phyloP scores from a whole-genome alignment of 305 asterid genomes.

The Rubia peregrina region DNA sequence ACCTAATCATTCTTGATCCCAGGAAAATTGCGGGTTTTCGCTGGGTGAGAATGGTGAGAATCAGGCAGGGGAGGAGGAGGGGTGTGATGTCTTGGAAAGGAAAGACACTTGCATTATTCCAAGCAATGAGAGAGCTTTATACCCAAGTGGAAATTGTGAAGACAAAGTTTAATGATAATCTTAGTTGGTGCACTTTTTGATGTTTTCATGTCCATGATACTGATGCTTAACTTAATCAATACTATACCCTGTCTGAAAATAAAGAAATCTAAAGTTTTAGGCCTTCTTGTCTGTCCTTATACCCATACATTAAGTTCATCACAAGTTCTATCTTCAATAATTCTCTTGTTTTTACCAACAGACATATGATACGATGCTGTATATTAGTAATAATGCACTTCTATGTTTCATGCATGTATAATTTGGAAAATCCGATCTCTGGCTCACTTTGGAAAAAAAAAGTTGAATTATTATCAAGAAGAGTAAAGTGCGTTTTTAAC shows the following conservation, averaged over 20 bases:
- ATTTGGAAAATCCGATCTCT: no score
- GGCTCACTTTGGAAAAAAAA: no score
- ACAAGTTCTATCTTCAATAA: neutral
- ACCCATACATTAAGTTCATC: neutral
- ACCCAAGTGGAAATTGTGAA: constrained; percentile 27
- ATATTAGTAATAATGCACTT: neutral
- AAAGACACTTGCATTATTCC: constrained; percentile 34
- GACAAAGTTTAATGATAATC: constrained; percentile 33
- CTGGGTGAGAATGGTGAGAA: constrained; percentile 7
- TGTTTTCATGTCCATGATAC: constrained; percentile 26
- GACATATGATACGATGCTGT: neutral
- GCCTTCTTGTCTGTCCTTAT: constrained; percentile 42
- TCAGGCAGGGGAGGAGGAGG: constrained; percentile 3
- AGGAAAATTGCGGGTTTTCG: neutral
- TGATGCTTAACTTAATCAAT: constrained; percentile 54
- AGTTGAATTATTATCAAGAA: no score
- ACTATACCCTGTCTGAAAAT: constrained; percentile 51
- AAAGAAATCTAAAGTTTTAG: constrained; percentile 31
- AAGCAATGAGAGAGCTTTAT: constrained; percentile 26
- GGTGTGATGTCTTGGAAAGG: constrained; percentile 41
- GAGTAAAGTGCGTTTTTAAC: no score
- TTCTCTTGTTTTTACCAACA: neutral
- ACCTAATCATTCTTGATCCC: neutral
- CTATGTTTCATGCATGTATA: neutral
- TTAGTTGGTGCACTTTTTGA: constrained; percentile 28